Evolutionary conservation across 164 flowering plant species (phyloP).

Genomic region (Echeveria elegans): DNA sequence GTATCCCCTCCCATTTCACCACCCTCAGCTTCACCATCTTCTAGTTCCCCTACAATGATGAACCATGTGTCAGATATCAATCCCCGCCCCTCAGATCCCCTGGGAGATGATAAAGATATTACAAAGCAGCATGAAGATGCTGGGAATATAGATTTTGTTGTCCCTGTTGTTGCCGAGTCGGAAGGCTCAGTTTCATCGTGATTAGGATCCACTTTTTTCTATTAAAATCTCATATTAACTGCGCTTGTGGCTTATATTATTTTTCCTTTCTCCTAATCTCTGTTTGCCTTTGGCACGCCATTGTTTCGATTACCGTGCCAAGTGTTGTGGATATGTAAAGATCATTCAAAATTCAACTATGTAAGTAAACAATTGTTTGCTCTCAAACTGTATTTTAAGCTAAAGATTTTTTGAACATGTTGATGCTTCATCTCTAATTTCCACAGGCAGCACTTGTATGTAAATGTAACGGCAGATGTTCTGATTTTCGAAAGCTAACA

Average conservation of each 20-base stretch:
- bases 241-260: too few species aligned
- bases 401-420: background rate
- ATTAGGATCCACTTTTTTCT: too few species aligned
- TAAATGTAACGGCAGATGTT: too few species aligned
- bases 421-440: background rate
- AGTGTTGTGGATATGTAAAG: background rate
- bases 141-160: background rate
- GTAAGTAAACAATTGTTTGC: background rate
- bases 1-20: conserved; percentile 3
- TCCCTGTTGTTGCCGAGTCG: background rate
- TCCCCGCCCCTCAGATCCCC: background rate
- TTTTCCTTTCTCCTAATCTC: background rate
- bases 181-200: background rate
- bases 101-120: background rate
- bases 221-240: too few species aligned
- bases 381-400: too few species aligned
- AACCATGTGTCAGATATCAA: background rate
- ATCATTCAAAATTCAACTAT: background rate
- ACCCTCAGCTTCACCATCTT: background rate
- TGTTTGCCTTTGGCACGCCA: background rate
- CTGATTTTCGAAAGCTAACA: too few species aligned
- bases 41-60: background rate
- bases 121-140: background rate
- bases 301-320: background rate
- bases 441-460: background rate